Percentiles rank a stretch among this genome's conserved stretches.
Conservation (phyloP, 2,329 filamentous ascomycete species). For the Raffaelea arxii region DNA sequence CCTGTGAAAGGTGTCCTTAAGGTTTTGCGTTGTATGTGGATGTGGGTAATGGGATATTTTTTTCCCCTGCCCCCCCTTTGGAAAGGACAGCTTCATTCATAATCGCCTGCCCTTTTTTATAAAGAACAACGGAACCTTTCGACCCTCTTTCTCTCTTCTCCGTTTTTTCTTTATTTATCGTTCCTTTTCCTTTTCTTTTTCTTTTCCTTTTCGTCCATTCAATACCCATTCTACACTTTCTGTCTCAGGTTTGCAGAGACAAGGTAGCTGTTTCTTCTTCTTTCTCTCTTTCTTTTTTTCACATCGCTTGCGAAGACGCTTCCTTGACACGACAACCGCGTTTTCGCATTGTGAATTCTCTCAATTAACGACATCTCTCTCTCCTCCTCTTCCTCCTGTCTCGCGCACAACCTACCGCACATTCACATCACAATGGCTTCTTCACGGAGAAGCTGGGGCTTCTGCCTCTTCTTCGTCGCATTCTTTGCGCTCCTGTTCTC, state of each 20-base stretch:
- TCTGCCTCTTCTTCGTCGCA: slow-evolving; percentile 81
- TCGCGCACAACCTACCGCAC: background rate
- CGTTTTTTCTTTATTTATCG: slow-evolving; percentile 10
- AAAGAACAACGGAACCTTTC: background rate
- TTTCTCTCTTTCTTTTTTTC: background rate
- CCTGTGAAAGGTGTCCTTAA: background rate
- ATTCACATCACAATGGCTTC: slow-evolving; percentile 10
- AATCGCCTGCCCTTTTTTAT: slow-evolving; percentile 12
- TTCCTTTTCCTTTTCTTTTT: background rate
- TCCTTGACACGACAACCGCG: too few species aligned
- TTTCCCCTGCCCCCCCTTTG: background rate
- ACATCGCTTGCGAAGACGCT: too few species aligned
- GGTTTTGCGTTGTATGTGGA: too few species aligned
- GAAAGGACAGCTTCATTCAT: slow-evolving; percentile 11
- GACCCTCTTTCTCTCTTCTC: background rate
- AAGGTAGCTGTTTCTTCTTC: background rate
- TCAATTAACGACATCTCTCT: background rate
- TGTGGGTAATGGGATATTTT: too few species aligned
- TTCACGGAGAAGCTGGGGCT: slow-evolving; percentile 19
- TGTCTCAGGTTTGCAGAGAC: background rate
- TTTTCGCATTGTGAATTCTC: too few species aligned
- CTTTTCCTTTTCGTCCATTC: slow-evolving; percentile 7
- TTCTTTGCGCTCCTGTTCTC: slow-evolving; percentile 87
- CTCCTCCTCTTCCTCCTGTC: background rate
- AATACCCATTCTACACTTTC: too few species aligned